Evolutionary conservation across 768 basidiomycete species (phyloP).

Genomic region (Russula emetica): DNA sequence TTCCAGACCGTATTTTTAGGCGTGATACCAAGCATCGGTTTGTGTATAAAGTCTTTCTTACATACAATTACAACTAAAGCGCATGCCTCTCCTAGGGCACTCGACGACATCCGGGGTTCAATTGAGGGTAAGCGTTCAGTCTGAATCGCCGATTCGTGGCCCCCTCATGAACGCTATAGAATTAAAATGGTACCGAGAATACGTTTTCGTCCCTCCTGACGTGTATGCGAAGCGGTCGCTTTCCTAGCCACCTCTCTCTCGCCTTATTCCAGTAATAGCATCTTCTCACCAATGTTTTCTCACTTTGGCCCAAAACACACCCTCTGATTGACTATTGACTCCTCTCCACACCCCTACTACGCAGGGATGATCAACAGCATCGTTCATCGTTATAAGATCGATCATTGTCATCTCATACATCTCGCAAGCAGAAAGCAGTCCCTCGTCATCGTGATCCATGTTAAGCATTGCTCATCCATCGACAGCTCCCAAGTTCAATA

Average conservation of each 20-base stretch:
- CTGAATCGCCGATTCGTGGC: neutral
- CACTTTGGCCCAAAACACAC: neutral
- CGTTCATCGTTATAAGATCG: neutral
- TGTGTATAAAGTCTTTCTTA: constrained; percentile 13
- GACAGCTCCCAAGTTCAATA: neutral
- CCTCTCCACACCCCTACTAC: neutral
- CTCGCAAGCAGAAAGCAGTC: neutral
- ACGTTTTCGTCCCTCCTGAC: constrained; percentile 54
- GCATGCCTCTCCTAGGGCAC: constrained; percentile 47
- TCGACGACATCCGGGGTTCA: constrained; percentile 76
- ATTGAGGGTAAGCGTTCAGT: constrained; percentile 55
- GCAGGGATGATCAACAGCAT: neutral
- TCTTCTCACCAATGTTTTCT: neutral
- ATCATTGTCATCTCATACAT: neutral
- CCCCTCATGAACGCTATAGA: constrained; percentile 43
- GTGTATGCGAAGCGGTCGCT: constrained; percentile 14
- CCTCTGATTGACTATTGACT: neutral
- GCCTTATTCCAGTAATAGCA: neutral
- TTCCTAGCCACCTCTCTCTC: neutral
- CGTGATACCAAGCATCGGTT: constrained; percentile 57
- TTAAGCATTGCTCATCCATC: neutral
- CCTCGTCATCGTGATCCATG: neutral
- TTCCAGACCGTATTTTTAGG: constrained; percentile 28
- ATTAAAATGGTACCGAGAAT: constrained; percentile 71
- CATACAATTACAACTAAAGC: neutral